Evolutionary conservation across 2,329 filamentous ascomycete species (phyloP), one percentile per base, ranked within the genome.

Genomic region (Neopestalotiopsis sp.): DNA sequence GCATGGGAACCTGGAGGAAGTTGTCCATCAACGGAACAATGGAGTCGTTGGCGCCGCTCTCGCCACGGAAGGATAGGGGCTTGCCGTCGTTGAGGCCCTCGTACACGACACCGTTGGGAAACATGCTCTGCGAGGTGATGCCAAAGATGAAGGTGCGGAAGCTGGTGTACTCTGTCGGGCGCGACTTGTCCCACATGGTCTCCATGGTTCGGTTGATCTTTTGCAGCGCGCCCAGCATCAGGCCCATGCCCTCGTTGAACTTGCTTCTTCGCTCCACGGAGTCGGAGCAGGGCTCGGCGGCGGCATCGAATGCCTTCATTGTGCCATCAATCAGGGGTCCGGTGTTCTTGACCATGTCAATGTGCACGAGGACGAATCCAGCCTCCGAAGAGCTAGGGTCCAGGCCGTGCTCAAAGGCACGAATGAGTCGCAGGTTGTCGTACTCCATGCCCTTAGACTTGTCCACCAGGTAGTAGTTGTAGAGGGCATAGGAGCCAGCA

Each of bases 61-160:
- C 95, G 73, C 95, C 95, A 38, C 95, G 91, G 88, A 98, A 98
- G 68, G 88, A 91, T 79, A 94, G 83, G 4, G 93, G 92, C 77
- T 92, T 79, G 70, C 81, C 80, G 70, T 92, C 90, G 73, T 91
- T 91, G 70, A 95, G 88, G 9, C 94, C 94, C 79, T 97, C 92
- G 79, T 98, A 98, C 63, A 97, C 82, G 9, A 98, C 95, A 7
- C 95, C 95, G 72, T 95, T 85, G 9, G 95, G 95, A 81, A 98
- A 98, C 94, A 98, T 97, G 76, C 90, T 91, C 81, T 98, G 95
- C 61, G 89, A 92, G 1, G 94, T 97, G 81, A 98, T 97, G 74
- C 95, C 95, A 78, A 97, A 97, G 83, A 98, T 98, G 85, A 98
- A 98, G 12, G 95, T 97, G 56, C 95, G 92, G 88, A 97, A 98